Evolutionary conservation across 257 asterid species (phyloP).

Genomic region (Henckelia pumila): DNA sequence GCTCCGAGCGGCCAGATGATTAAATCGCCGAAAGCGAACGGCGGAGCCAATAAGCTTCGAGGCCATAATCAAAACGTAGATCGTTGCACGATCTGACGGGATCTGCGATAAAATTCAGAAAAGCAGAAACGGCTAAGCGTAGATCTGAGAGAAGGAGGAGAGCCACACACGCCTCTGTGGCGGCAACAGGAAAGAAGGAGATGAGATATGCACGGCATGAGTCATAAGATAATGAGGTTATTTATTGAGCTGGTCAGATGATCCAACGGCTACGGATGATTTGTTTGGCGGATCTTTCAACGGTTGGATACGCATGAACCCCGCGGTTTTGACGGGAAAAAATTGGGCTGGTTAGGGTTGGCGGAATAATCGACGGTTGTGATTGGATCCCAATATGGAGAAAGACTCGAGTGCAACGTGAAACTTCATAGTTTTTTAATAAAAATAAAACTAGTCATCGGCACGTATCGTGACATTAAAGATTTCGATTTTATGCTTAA

Average conservation of each 20-base stretch:
- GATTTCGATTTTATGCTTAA: too few species aligned
- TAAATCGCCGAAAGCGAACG: not conserved
- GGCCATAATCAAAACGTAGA: not conserved
- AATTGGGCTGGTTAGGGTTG: not conserved
- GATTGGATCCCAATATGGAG: not conserved
- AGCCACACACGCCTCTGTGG: not conserved
- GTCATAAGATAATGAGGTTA: not conserved
- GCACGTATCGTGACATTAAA: too few species aligned
- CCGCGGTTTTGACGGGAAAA: not conserved
- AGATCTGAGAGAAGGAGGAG: not conserved
- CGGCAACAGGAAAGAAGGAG: not conserved
- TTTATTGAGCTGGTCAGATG: too few species aligned
- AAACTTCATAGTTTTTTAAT: too few species aligned
- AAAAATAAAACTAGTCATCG: too few species aligned
- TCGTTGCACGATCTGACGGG: not conserved
- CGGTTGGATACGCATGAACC: not conserved
- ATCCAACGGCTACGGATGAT: not conserved
- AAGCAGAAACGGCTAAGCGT: not conserved
- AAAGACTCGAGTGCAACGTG: too few species aligned
- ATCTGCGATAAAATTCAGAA: too few species aligned
- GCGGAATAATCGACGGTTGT: constrained; percentile 1
- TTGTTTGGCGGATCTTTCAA: not conserved
- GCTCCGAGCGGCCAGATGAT: not conserved
- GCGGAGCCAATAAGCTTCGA: too few species aligned
- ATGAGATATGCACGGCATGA: not conserved